These are phyloP conservation scores for Epichloe uncinata DNA, from an alignment of 2,329 filamentous ascomycete species.

Conservation along the genomic window DNA sequence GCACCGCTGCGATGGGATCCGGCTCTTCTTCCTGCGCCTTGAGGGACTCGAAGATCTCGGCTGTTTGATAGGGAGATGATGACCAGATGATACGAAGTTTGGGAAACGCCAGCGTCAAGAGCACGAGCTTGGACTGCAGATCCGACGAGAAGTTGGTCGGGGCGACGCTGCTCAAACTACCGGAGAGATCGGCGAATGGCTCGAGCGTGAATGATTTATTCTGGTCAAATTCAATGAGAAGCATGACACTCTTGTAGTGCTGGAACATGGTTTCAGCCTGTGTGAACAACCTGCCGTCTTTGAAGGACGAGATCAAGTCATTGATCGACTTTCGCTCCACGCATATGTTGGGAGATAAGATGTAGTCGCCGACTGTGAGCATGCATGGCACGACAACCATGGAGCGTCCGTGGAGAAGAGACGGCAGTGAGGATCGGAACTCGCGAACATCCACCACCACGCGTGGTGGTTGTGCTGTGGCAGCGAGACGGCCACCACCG, in stretches of 20 bases:
- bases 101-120: constrained; percentile 86
- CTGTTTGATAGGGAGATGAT: constrained; percentile 84
- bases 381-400: constrained; percentile 89
- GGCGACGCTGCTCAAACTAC: constrained; percentile 49
- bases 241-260: constrained; percentile 79
- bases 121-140: constrained; percentile 80
- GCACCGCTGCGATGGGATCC: constrained; percentile 76
- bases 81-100: constrained; percentile 88
- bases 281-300: constrained; percentile 79
- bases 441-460: constrained; percentile 94
- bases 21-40: constrained; percentile 86
- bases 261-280: constrained; percentile 91
- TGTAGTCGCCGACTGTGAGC: constrained; percentile 92
- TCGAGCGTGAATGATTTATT: constrained; percentile 95
- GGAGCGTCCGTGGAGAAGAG: constrained; percentile 74
- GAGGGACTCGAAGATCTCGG: constrained; percentile 88
- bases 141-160: constrained; percentile 50
- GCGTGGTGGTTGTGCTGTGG: constrained; percentile 75
- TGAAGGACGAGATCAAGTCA: constrained; percentile 84
- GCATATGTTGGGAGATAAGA: constrained; percentile 81
- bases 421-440: constrained; percentile 85
- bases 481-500: constrained; percentile 71
- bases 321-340: constrained; percentile 88
- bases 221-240: constrained; percentile 95
- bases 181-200: constrained; percentile 54